Base-by-base conservation (phyloP, 257 asterid species). In the Phtheirospermum japonicum region DNA sequence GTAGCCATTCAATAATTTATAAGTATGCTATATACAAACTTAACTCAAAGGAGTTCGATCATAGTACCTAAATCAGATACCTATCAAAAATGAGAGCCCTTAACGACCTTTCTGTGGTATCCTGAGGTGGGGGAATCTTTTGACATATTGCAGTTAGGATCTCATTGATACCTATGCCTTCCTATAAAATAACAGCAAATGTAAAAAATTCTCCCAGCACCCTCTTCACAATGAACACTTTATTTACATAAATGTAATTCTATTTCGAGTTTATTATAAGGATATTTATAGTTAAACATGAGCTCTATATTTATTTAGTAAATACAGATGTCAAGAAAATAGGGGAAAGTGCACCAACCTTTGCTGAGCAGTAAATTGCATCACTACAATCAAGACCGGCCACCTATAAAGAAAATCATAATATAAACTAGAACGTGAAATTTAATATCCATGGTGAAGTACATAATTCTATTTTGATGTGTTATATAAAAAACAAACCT, bases 1-100 rank as follows among this genome's bases (percentile, higher is more conserved):
- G 28, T 23, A 43, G 7, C 20, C 57, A 51, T 53, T 63, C 58
- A 30, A 45, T 23, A 36, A 7, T 5, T 17, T 53, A 20, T n/a
- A 14, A 0, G 17, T 4, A 48, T 10, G 31, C 43, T 66, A 14
- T 40, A 40, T 40, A 37, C 45, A 11, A 14, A 64, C 8, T 31
- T 18, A 69, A 66, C 60, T 63, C 48, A 11, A 68, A 64, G 80
- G 76, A 78, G 79, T 64, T 65, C 55, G 71, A 74, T 73, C 53
- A 46, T 46, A 74, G 86, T 77, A 77, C 82, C 85, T 76, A 80
- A 74, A 79, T 78, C 61, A 76, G 82, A 74, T 82, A 92, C 99
- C 99, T 92, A 79, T 92, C 99, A 82, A 92, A 92, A 74, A 92
- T 92, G 68, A 92, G 93, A 70, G 99, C 99, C 82, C 95, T 86